phyloP scores from a whole-genome alignment of 805 yeast genomes.

The Suhomyces sp. region DNA sequence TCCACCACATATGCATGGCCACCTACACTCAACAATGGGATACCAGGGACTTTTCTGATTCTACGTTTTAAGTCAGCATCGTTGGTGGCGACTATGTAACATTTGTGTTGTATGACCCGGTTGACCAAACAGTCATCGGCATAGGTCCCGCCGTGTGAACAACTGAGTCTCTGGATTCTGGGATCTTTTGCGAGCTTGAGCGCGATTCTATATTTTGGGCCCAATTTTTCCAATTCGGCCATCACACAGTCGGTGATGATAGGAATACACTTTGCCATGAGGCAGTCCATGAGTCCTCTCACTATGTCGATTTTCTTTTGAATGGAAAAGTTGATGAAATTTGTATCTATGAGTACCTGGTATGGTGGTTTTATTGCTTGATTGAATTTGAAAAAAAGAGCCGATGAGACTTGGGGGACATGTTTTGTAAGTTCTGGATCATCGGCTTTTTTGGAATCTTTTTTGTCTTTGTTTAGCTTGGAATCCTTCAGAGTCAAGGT shows the following conservation, averaged over 20 bases:
- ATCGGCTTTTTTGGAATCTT: conserved; percentile 25
- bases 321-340: conserved; percentile 93
- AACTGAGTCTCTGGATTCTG: conserved; percentile 77
- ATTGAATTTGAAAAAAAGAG: conserved; percentile 91
- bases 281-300: conserved; percentile 95
- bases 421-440: conserved; percentile 64
- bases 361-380: conserved; percentile 97
- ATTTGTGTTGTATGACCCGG: conserved; percentile 92
- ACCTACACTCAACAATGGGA: conserved; percentile 96
- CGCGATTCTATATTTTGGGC: conserved; percentile 93
- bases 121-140: conserved; percentile 97
- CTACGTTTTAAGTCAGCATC: conserved; percentile 96
- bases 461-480: conserved; percentile 41
- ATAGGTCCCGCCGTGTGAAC: conserved; percentile 93
- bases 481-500: conserved; percentile 72
- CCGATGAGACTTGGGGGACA: conserved; percentile 90
- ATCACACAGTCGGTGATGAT: conserved; percentile 95
- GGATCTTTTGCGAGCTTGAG: conserved; percentile 91
- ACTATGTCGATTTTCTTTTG: conserved; percentile 93
- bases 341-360: conserved; percentile 93
- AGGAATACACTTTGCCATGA: conserved; percentile 93
- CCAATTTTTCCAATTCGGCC: conserved; percentile 96
- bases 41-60: conserved; percentile 94
- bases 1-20: conserved; percentile 89
- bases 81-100: conserved; percentile 95